Percentiles rank a stretch among this genome's conserved stretches.
These are phyloP conservation scores for Fusarium tupiense DNA, from an alignment of 2,329 filamentous ascomycete genomes.

Conservation along the genomic window DNA sequence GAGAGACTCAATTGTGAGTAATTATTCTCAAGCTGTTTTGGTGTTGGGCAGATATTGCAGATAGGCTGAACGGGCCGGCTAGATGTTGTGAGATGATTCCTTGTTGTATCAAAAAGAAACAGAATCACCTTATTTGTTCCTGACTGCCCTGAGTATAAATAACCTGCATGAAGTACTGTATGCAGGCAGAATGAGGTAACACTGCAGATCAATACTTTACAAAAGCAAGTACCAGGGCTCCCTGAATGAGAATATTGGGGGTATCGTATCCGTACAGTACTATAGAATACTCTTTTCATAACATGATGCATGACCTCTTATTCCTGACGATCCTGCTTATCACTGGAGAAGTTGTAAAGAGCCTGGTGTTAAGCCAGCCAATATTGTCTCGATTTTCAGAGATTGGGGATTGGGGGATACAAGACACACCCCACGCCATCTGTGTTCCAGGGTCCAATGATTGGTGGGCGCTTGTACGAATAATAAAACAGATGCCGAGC, in stretches of 20 bases:
- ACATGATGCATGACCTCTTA: constrained; percentile 5
- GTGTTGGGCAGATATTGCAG: not conserved
- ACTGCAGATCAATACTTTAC: constrained; percentile 7
- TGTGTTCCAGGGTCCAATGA: constrained; percentile 12
- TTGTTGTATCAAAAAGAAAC: not conserved
- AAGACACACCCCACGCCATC: constrained; percentile 5
- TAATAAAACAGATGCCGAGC: constrained; percentile 4
- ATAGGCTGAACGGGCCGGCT: constrained; percentile 9
- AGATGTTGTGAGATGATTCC: not conserved
- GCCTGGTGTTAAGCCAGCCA: not conserved
- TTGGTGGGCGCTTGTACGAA: constrained; percentile 24
- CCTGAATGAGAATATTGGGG: not conserved
- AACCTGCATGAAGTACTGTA: constrained; percentile 3
- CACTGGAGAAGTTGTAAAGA: constrained; percentile 8
- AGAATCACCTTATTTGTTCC: not conserved
- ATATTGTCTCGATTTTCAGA: not conserved
- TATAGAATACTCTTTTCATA: not conserved
- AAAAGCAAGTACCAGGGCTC: not conserved
- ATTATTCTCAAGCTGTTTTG: not conserved
- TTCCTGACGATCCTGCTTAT: constrained; percentile 10
- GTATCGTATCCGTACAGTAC: not conserved
- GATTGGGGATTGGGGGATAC: not conserved
- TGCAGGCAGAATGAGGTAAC: constrained; percentile 25
- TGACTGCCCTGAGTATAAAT: not conserved
- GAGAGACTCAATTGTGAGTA: not conserved